phyloP scores from a whole-genome alignment of 2,329 filamentous ascomycete genomes.

The Beauveria sp. region DNA sequence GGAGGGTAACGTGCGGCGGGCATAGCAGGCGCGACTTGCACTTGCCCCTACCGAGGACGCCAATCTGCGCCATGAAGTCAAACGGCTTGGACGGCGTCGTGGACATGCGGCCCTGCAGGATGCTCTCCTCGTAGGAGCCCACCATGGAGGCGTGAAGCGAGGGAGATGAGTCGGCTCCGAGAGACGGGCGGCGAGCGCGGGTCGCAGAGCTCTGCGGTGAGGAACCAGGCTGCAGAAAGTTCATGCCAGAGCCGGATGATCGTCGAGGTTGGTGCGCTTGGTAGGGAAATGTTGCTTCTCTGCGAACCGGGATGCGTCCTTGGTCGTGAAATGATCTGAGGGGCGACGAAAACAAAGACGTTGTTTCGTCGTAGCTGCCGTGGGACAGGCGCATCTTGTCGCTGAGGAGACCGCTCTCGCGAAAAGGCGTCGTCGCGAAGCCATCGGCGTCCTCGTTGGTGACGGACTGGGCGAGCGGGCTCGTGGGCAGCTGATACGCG shows the following conservation, averaged over 20 bases:
- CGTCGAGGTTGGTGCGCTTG: conserved; percentile 74
- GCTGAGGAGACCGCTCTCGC: conserved; percentile 41
- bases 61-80: conserved; percentile 91
- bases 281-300: conserved; percentile 56
- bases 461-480: conserved; percentile 80
- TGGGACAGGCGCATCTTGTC: conserved; percentile 35
- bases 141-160: conserved; percentile 92
- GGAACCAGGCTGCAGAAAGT: conserved; percentile 26
- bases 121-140: conserved; percentile 95
- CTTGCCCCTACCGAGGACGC: conserved; percentile 80
- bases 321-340: conserved; percentile 17
- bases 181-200: conserved; percentile 58
- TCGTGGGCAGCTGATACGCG: conserved; percentile 80
- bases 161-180: conserved; percentile 66
- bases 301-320: conserved; percentile 34
- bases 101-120: conserved; percentile 91
- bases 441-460: conserved; percentile 65
- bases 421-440: conserved; percentile 46
- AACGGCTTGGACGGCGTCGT: conserved; percentile 88
- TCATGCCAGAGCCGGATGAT: conserved; percentile 58
- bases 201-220: conserved; percentile 45
- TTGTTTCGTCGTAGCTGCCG: conserved; percentile 59
- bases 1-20: conserved; percentile 80
- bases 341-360: conserved; percentile 33
- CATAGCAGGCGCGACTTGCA: conserved; percentile 81